Percentiles rank a stretch among this genome's conserved stretches.
These are phyloP conservation scores for Trametes polyzona DNA, from an alignment of 1,284 basidiomycete genomes.

Conservation along the genomic window DNA sequence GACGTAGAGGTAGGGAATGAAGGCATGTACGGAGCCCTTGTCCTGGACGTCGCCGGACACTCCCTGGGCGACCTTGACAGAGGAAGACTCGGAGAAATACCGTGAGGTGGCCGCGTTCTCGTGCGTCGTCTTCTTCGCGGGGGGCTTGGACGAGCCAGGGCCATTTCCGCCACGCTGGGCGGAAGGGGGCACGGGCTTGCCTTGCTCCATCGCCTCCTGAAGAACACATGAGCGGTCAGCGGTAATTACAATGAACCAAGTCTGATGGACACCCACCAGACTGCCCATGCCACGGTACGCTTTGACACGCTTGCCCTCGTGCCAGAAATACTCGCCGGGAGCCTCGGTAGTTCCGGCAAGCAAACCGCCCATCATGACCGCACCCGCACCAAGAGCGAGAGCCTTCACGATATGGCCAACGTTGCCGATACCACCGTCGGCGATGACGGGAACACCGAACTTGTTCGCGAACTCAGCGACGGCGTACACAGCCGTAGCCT, in stretches of 20 bases:
- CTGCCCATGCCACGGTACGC: constrained; percentile 99
- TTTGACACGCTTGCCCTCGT: constrained; percentile 98
- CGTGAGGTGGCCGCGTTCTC: constrained; percentile 97
- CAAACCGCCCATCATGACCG: constrained; percentile 99
- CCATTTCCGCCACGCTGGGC: constrained; percentile 37
- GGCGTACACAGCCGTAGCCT: constrained; percentile 95
- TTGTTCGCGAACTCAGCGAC: constrained; percentile 93
- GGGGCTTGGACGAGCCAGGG: constrained; percentile 50
- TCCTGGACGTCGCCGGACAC: constrained; percentile 97
- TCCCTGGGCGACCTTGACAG: constrained; percentile 97
- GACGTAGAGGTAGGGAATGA: constrained; percentile 90
- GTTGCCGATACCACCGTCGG: constrained; percentile 97
- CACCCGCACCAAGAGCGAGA: constrained; percentile 89
- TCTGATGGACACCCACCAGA: constrained; percentile 45
- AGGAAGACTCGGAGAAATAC: constrained; percentile 95
- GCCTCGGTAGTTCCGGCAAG: constrained; percentile 97
- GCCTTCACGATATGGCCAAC: constrained; percentile 99
- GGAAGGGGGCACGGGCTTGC: constrained; percentile 49
- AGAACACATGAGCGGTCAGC: neutral
- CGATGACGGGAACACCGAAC: constrained; percentile 97
- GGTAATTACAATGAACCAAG: neutral
- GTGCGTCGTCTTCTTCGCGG: constrained; percentile 51
- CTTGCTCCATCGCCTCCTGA: constrained; percentile 91
- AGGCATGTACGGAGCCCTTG: constrained; percentile 92
- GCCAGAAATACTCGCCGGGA: constrained; percentile 98